These are phyloP conservation scores for Fusarium falciforme DNA, from an alignment of 2,329 filamentous ascomycete species.

Conservation along the genomic window DNA sequence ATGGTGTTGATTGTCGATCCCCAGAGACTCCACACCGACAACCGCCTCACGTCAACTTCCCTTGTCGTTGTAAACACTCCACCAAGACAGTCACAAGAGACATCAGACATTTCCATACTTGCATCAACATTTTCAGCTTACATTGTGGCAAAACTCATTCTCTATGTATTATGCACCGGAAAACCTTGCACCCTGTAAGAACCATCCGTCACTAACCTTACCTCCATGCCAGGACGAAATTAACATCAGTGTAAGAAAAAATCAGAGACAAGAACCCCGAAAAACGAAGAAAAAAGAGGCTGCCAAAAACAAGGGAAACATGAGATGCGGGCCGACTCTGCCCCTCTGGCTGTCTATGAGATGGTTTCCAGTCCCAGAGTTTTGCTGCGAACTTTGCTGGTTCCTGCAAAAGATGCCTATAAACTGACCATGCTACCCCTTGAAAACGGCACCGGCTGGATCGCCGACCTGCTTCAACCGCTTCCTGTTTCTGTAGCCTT, in stretches of 20 bases:
- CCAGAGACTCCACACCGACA: neutral
- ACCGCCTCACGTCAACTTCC: neutral
- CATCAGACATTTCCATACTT: neutral
- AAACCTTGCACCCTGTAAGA: conserved; percentile 41
- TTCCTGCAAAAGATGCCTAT: conserved; percentile 43
- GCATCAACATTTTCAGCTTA: conserved; percentile 24
- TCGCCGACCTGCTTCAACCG: conserved; percentile 42
- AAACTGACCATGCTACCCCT: conserved; percentile 44
- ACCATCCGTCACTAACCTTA: conserved; percentile 42
- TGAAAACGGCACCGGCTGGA: conserved; percentile 43
- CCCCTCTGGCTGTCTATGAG: conserved; percentile 45
- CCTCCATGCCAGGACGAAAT: conserved; percentile 41
- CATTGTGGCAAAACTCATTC: conserved; percentile 41
- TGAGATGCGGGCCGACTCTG: conserved; percentile 40
- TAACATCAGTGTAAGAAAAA: conserved; percentile 30
- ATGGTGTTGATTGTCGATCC: neutral
- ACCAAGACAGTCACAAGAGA: neutral
- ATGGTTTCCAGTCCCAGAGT: conserved; percentile 41
- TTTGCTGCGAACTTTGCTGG: conserved; percentile 37
- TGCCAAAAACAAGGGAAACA: conserved; percentile 41
- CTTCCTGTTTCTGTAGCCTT: conserved; percentile 44
- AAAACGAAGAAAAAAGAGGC: conserved; percentile 39
- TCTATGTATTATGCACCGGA: conserved; percentile 47
- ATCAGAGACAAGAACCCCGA: conserved; percentile 35
- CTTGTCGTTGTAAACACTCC: neutral